Evolutionary conservation across 306 rosid genomes (phyloP).

Genomic region (Cicer arietinum): DNA sequence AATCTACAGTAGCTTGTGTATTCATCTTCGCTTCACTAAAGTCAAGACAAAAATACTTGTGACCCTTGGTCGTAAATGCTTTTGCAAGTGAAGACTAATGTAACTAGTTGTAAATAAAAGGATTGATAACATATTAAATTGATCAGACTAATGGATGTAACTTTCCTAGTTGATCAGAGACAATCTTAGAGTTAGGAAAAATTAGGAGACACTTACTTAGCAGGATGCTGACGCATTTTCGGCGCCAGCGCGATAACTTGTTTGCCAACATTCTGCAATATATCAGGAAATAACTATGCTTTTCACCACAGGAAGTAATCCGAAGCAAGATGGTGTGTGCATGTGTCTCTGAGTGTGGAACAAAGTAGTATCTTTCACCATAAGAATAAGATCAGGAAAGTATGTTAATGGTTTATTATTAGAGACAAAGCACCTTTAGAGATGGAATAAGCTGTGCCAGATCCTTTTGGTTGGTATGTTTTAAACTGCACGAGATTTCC

Average conservation of each 20-base stretch:
- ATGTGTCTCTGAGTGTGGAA: constrained; percentile 6
- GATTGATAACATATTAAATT: background rate
- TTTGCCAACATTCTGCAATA: constrained; percentile 58
- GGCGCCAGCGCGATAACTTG: constrained; percentile 39
- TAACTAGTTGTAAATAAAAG: constrained; percentile 13
- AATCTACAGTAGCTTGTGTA: constrained; percentile 50
- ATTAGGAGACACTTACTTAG: constrained; percentile 51
- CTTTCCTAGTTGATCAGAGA: constrained; percentile 8
- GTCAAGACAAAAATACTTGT: constrained; percentile 45
- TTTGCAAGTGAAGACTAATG: constrained; percentile 36
- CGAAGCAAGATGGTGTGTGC: constrained; percentile 10
- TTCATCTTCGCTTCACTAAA: constrained; percentile 56
- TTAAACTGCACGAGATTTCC: constrained; percentile 60
- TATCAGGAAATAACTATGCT: constrained; percentile 31
- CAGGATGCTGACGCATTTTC: constrained; percentile 52
- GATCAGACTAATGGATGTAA: constrained; percentile 14
- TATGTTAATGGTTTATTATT: constrained; percentile 5
- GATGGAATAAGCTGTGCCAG: constrained; percentile 44
- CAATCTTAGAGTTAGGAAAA: constrained; percentile 4
- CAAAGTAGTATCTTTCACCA: constrained; percentile 32
- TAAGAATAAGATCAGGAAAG: constrained; percentile 15
- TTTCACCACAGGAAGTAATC: constrained; percentile 37
- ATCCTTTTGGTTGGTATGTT: constrained; percentile 49
- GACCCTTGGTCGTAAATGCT: constrained; percentile 23
- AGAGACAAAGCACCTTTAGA: constrained; percentile 62